Evolutionary conservation across 768 basidiomycete species (phyloP).

Genomic region (Tricholoma sp.): DNA sequence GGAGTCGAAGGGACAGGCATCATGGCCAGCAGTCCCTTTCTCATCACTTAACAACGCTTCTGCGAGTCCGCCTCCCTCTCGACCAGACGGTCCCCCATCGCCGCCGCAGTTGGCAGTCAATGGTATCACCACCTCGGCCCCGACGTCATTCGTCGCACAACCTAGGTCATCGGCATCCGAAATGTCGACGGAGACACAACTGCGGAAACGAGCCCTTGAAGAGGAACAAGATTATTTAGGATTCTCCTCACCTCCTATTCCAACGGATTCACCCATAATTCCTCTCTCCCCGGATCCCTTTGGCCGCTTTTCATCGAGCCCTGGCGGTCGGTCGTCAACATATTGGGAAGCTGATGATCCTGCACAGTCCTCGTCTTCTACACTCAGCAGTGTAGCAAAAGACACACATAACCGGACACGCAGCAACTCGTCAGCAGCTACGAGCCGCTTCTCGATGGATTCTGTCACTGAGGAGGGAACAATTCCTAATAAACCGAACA

Average conservation of each 20-base stretch:
- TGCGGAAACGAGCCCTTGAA: conserved; percentile 45
- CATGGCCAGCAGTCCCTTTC: conserved; percentile 41
- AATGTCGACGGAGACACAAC: conserved; percentile 40
- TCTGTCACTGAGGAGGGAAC: conserved; percentile 44
- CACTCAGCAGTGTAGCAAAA: conserved; percentile 15
- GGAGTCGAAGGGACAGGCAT: conserved; percentile 13
- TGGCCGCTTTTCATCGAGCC: conserved; percentile 58
- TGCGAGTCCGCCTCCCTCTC: conserved; percentile 17
- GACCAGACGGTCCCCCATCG: conserved; percentile 34
- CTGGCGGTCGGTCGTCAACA: conserved; percentile 26
- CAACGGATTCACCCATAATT: conserved; percentile 55
- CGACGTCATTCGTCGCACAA: conserved; percentile 36
- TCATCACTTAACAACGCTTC: conserved; percentile 26
- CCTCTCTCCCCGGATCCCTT: conserved; percentile 86
- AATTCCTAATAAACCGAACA: conserved; percentile 22
- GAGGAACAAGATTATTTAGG: conserved; percentile 48
- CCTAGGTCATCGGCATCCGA: conserved; percentile 19
- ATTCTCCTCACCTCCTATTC: conserved; percentile 21
- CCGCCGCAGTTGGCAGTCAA: conserved; percentile 64
- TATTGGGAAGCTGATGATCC: conserved; percentile 39
- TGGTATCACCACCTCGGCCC: conserved; percentile 59
- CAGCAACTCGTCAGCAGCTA: conserved; percentile 20
- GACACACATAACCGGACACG: conserved; percentile 19
- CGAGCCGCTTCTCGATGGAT: conserved; percentile 76
- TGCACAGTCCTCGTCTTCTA: not conserved